Evolutionary conservation across 768 basidiomycete genomes (phyloP), one percentile per base, ranked within the genome.

Genomic region (Mycena leptocephala): DNA sequence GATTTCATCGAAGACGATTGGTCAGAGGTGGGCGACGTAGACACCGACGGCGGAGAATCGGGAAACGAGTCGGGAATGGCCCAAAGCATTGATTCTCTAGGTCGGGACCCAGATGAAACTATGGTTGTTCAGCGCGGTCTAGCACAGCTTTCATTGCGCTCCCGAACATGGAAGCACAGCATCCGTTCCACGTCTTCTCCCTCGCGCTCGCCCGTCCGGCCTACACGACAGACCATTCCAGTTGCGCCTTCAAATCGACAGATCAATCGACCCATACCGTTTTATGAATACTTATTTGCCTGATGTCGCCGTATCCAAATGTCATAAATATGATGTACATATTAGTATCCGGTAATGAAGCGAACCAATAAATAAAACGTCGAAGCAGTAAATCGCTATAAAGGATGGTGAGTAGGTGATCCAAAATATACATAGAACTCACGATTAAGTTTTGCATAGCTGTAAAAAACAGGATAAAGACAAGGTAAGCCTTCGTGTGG

Each of bases 391-490:
- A 78, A 78, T 41, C 77, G 66, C 77, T 78, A 61, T 26, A 59
- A 18, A 73, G 43, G 22, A 18, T 64, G 16, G 24, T 74, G 59
- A 51, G 33, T 70, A 8, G 16, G 56, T 77, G 8, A 63, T 37
- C 53, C 35, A 5, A 32, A 48, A 30, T 43, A 16, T 16, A 22
- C 22, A 18, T 3, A 51, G 24, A 35, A 65, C 88, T 63, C 80
- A 89, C 87, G 82, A 94, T 92, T 56, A 89, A 83, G 80, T 95
- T 96, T 20, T 93, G 93, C 74, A 96, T 89, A 7, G 95, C 95
- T 39, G 96, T 95, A 79, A 96, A 96, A 16, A 90, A 89, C 30
- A 97, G 89, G 72, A 97, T 93, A 82, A 96, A 94, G 28, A 93
- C 89, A 84, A 97, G 88, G 83, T 97, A 97, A 39, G 87, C 89